Conservation (phyloP, 2,329 filamentous ascomycete species). For the Trichoderma brevicompactum region DNA sequence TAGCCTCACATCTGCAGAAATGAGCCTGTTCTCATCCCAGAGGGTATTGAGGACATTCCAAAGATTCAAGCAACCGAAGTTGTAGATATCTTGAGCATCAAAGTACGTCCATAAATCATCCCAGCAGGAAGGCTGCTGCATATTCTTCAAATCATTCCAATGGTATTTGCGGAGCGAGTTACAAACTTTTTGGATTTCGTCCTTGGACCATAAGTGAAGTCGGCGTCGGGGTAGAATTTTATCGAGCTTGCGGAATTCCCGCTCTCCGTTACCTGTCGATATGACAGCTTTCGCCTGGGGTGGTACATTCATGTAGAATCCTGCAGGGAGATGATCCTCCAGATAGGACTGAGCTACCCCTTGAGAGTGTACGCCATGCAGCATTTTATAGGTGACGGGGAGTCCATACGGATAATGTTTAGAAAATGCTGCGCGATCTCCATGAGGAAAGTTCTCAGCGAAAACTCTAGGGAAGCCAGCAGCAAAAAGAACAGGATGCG, state of each 20-base stretch:
- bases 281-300: slow-evolving; percentile 43
- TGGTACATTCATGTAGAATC: slow-evolving; percentile 46
- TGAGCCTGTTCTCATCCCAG: slow-evolving; percentile 46
- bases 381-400: slow-evolving; percentile 44
- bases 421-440: slow-evolving; percentile 37
- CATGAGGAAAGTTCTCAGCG: slow-evolving; percentile 35
- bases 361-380: slow-evolving; percentile 33
- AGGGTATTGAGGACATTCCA: slow-evolving; percentile 52
- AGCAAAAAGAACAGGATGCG: slow-evolving; percentile 30
- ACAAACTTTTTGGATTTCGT: slow-evolving; percentile 46
- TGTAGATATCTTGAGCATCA: slow-evolving; percentile 53
- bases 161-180: slow-evolving; percentile 46
- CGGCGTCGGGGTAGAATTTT: slow-evolving; percentile 39
- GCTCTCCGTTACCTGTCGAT: slow-evolving; percentile 44
- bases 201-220: slow-evolving; percentile 45
- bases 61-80: slow-evolving; percentile 53
- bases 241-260: slow-evolving; percentile 38
- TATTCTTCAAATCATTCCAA: slow-evolving; percentile 43
- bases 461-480: slow-evolving; percentile 33
- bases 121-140: slow-evolving; percentile 42
- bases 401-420: slow-evolving; percentile 45
- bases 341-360: slow-evolving; percentile 40
- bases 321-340: slow-evolving; percentile 43
- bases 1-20: slow-evolving; percentile 37
- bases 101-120: slow-evolving; percentile 54